Base-by-base conservation (phyloP, 768 basidiomycete genomes). In the Psilocybe cubensis region DNA sequence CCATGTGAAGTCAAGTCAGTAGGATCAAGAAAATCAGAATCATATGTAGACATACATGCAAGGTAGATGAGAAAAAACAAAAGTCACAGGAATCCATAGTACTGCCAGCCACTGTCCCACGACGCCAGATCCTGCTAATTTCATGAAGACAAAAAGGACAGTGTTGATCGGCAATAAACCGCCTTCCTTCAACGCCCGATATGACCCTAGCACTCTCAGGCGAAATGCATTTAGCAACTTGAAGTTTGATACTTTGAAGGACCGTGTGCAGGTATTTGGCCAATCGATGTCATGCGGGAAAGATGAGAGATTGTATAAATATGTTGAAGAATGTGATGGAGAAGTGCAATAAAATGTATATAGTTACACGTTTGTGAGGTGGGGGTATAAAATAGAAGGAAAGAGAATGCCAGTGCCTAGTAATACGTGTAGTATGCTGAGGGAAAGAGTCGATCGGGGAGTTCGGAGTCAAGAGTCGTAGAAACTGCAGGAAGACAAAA, bases 291-390 rank as follows among this genome's bases (percentile, higher is more conserved):
- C n/a, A n/a, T n/a, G n/a, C n/a, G n/a, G n/a, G n/a, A n/a, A n/a
- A n/a, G n/a, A n/a, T n/a, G n/a, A n/a, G n/a, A n/a, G n/a, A n/a
- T n/a, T n/a, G n/a, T n/a, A n/a, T n/a, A 56, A 56, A 50, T 49
- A 50, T 48, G 50, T 21, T 42, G 47, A 50, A 56, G 48, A 56
- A 42, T 29, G 47, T 49, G 28, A 52, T 11, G 25, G 41, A 28
- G 28, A 29, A 41, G 18, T 56, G 31, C 42, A 42, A 45, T 45
- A 45, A 45, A 18, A 56, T n/a, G 48, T 56, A 21, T 54, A 44
- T 31, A 20, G 42, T 43, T 54, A 44, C 52, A 54, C n/a, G 23
- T 23, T 54, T 54, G 41, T 44, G 52, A n/a, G n/a, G 43, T 24
- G 25, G 41, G 24, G 29, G 28, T 46, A 52, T 38, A 38, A 11